Conservation (phyloP, 306 rosid species). For the Castanea sativa region DNA sequence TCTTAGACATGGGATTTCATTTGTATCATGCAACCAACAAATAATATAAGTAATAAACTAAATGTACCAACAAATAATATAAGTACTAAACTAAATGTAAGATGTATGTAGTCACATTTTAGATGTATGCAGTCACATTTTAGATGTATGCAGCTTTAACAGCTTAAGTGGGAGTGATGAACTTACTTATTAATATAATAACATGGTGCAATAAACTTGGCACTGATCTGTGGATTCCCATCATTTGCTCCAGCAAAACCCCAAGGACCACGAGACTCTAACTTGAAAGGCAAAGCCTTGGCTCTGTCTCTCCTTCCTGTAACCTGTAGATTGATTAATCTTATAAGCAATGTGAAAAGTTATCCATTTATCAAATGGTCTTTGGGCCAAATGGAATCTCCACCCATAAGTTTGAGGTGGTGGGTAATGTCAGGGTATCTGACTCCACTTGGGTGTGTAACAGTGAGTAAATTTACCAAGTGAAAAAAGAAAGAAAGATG, state of each 20-base stretch:
- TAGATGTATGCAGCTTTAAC: constrained; percentile 7
- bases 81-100: not conserved
- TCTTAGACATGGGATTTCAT: not conserved
- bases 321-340: constrained; percentile 55
- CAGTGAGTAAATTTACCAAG: not conserved
- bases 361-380: not conserved
- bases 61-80: not conserved
- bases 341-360: constrained; percentile 12
- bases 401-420: not conserved
- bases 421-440: not conserved
- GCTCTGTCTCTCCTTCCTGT: constrained; percentile 99
- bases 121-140: not conserved
- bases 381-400: not conserved
- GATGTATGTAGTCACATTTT: too few species aligned
- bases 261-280: constrained; percentile 73
- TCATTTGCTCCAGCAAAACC: constrained; percentile 94
- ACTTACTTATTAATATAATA: constrained; percentile 79
- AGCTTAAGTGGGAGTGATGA: constrained; percentile 3
- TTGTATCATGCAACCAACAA: not conserved
- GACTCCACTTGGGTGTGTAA: not conserved
- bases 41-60: not conserved
- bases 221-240: constrained; percentile 84
- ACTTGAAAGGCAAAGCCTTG: constrained; percentile 83
- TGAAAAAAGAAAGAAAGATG: too few species aligned
- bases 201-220: constrained; percentile 90